phyloP scores from a whole-genome alignment of 257 asterid genomes.

The Primulina huaijiensis region DNA sequence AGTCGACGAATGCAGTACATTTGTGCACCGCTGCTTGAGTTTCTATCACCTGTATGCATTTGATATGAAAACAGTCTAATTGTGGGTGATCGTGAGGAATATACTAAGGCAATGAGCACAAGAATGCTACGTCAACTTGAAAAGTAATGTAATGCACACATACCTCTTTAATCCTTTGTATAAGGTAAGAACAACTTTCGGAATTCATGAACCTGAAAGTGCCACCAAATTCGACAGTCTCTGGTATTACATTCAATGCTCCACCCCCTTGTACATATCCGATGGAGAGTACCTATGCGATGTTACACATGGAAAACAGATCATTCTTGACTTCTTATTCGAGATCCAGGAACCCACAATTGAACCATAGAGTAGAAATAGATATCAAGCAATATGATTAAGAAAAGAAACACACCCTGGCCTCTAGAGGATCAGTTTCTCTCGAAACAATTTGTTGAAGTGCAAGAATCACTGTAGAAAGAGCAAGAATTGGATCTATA shows the following conservation, averaged over 20 bases:
- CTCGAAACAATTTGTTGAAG: conserved; percentile 85
- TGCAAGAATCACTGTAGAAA: conserved; percentile 65
- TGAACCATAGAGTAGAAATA: background rate
- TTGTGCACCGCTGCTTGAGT: conserved; percentile 68
- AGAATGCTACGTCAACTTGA: background rate
- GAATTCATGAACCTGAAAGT: conserved; percentile 64
- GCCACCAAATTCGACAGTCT: conserved; percentile 73
- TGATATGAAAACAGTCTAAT: background rate
- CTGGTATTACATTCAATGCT: conserved; percentile 70
- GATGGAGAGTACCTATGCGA: conserved; percentile 58
- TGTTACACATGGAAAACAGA: background rate
- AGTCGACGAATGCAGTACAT: conserved; percentile 57
- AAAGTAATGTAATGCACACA: background rate
- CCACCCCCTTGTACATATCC: conserved; percentile 65
- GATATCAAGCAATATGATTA: conserved; percentile 1
- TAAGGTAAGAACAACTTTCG: conserved; percentile 47
- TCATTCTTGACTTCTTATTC: background rate
- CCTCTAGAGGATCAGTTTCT: conserved; percentile 75
- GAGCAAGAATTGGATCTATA: conserved; percentile 66
- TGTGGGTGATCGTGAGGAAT: background rate
- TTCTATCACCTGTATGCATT: conserved; percentile 54
- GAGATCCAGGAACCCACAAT: background rate
- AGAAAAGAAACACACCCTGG: conserved; percentile 47
- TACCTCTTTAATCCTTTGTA: conserved; percentile 77
- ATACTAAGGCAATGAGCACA: background rate